Evolutionary conservation across 306 rosid species (phyloP).

Genomic region (Rosa multiflora): DNA sequence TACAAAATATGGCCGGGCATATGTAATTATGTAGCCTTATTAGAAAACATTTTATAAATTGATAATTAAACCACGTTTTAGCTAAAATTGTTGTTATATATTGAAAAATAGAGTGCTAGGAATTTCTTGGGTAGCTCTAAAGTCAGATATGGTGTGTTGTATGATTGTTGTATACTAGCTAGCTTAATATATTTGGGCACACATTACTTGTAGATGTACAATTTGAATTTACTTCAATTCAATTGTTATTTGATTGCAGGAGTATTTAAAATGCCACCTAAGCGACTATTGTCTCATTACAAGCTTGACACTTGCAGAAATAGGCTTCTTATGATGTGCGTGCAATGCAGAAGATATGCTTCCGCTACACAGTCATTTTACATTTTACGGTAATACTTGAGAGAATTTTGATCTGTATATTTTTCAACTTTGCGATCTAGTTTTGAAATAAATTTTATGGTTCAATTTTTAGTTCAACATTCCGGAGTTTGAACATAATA

Average conservation of each 20-base stretch:
- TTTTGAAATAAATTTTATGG: too few species aligned
- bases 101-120: neutral
- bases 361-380: conserved; percentile 68
- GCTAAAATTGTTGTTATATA: neutral
- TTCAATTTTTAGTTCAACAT: too few species aligned
- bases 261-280: conserved; percentile 90
- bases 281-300: conserved; percentile 81
- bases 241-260: conserved; percentile 37
- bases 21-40: too few species aligned
- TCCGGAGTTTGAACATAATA: neutral
- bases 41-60: neutral
- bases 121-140: neutral
- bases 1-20: too few species aligned
- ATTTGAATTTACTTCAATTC: neutral
- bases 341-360: conserved; percentile 99
- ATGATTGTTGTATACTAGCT: neutral
- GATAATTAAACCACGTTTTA: neutral
- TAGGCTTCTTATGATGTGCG: conserved; percentile 58
- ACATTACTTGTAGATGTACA: neutral
- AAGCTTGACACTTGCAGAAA: conserved; percentile 60
- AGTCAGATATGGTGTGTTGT: neutral
- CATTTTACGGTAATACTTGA: conserved; percentile 55
- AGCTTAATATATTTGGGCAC: neutral
- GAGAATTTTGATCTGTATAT: neutral
- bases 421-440: neutral